These are phyloP conservation scores for Eruca vesicaria DNA, from an alignment of 441 rosid genomes.

Conservation along the genomic window DNA sequence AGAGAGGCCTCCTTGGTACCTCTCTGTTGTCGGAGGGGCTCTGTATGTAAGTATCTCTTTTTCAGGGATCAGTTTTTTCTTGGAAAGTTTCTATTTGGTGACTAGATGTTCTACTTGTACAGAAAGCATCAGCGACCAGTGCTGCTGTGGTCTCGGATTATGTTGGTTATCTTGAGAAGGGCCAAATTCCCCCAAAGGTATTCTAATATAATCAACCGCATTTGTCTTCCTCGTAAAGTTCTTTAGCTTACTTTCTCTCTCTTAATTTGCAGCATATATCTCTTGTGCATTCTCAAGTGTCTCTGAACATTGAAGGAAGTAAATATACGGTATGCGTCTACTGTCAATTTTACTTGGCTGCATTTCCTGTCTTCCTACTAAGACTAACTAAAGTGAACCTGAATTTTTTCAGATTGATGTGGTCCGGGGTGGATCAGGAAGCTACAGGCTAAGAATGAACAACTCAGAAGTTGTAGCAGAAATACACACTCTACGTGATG, in stretches of 20 bases:
- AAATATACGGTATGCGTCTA: conserved; percentile 74
- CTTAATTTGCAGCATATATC: conserved; percentile 83
- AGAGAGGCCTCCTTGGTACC: conserved; percentile 99
- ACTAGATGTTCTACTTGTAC: conserved; percentile 34
- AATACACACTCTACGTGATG: conserved; percentile 99
- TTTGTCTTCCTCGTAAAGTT: not conserved
- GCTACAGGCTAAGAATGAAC: conserved; percentile 89
- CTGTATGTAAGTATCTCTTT: conserved; percentile 69
- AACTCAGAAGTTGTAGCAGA: conserved; percentile 94
- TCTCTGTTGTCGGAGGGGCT: conserved; percentile 99
- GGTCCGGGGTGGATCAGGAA: conserved; percentile 97
- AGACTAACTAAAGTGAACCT: conserved; percentile 31
- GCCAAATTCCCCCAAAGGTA: conserved; percentile 99
- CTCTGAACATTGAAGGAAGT: conserved; percentile 99
- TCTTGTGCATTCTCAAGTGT: conserved; percentile 94
- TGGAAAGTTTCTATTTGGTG: conserved; percentile 10
- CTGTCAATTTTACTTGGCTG: conserved; percentile 16
- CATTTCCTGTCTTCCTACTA: not conserved
- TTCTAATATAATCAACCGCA: not conserved
- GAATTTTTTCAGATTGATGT: conserved; percentile 71
- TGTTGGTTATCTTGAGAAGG: conserved; percentile 98
- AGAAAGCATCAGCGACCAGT: conserved; percentile 98
- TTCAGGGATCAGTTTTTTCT: conserved; percentile 8
- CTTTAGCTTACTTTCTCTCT: conserved; percentile 31
- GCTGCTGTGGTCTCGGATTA: conserved; percentile 98